A percentile compares a stretch with the other conserved stretches of the same genome.
phyloP scores from a whole-genome alignment of 1,284 basidiomycete genomes.

The Clitocybe nebularis region DNA sequence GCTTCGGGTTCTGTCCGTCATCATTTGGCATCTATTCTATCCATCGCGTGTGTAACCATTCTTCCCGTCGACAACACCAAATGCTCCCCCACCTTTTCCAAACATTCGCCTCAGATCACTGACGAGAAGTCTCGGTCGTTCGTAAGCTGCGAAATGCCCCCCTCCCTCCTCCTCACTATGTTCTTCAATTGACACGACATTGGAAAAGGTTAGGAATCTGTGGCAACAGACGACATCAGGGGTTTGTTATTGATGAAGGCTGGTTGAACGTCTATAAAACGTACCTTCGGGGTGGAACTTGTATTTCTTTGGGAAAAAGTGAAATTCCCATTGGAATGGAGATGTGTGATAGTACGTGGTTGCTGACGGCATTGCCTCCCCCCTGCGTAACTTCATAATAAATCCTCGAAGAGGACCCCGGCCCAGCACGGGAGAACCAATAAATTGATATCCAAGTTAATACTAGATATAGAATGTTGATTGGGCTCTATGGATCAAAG shows the following conservation, averaged over 20 bases:
- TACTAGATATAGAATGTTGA: constrained; percentile 29
- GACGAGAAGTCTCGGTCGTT: constrained; percentile 22
- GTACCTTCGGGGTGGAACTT: constrained; percentile 14
- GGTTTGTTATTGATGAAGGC: background rate
- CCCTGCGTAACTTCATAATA: constrained; percentile 34
- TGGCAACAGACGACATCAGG: background rate
- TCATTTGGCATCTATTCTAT: background rate
- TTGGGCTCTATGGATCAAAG: background rate
- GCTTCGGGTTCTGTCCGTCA: too few relatives aligned
- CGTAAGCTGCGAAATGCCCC: constrained; percentile 19
- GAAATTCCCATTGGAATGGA: constrained; percentile 20
- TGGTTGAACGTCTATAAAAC: too few relatives aligned
- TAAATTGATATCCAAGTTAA: constrained; percentile 48
- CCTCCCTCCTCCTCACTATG: constrained; percentile 9
- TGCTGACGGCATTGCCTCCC: constrained; percentile 1
- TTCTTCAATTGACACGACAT: constrained; percentile 9
- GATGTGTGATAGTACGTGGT: background rate
- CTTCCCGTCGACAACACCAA: constrained; percentile 24
- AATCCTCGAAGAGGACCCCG: constrained; percentile 40
- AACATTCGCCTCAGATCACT: constrained; percentile 30
- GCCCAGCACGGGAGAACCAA: constrained; percentile 45
- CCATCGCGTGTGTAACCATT: constrained; percentile 24
- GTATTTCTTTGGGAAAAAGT: constrained; percentile 20
- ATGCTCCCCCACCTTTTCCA: constrained; percentile 27
- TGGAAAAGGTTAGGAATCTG: background rate